These are phyloP conservation scores for Phellopilus nigrolimitatus DNA, from an alignment of 1,284 basidiomycete species.

Conservation along the genomic window DNA sequence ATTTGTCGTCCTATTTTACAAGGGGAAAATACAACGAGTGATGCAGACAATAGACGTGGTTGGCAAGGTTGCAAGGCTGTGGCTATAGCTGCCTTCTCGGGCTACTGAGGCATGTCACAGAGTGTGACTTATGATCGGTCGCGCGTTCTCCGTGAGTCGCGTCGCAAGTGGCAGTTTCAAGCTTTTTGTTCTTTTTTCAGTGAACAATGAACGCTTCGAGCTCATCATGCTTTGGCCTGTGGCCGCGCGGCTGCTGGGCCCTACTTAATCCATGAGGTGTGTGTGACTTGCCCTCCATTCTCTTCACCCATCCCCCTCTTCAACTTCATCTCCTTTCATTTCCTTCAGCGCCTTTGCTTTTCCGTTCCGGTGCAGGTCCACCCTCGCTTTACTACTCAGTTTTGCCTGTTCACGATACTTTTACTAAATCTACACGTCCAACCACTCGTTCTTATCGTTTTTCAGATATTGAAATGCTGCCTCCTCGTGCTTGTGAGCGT, in stretches of 20 bases:
- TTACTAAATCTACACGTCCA: neutral
- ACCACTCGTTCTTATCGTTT: neutral
- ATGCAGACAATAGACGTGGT: slow-evolving; percentile 5
- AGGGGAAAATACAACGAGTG: slow-evolving; percentile 7
- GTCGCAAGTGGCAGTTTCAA: neutral
- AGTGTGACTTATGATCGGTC: neutral
- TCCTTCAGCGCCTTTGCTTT: neutral
- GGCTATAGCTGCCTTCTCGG: neutral
- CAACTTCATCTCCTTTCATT: neutral
- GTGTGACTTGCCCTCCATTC: neutral
- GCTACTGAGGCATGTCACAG: too few relatives aligned
- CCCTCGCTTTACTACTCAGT: slow-evolving; percentile 5
- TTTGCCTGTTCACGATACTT: slow-evolving; percentile 1
- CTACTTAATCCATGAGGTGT: slow-evolving; percentile 7
- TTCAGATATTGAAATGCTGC: slow-evolving; percentile 32
- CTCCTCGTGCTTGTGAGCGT: slow-evolving; percentile 36
- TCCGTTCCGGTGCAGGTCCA: slow-evolving; percentile 19
- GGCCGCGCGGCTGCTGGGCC: neutral
- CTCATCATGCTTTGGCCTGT: neutral
- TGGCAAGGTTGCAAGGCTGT: slow-evolving; percentile 2
- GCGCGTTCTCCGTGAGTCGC: neutral
- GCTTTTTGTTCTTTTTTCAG: slow-evolving; percentile 4
- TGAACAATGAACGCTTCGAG: slow-evolving; percentile 4
- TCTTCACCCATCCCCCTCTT: neutral
- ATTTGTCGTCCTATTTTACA: neutral